Percentiles rank a stretch among this genome's conserved stretches.
Conservation (phyloP, 2,329 filamentous ascomycete genomes). For the Calonectria ilicicola region DNA sequence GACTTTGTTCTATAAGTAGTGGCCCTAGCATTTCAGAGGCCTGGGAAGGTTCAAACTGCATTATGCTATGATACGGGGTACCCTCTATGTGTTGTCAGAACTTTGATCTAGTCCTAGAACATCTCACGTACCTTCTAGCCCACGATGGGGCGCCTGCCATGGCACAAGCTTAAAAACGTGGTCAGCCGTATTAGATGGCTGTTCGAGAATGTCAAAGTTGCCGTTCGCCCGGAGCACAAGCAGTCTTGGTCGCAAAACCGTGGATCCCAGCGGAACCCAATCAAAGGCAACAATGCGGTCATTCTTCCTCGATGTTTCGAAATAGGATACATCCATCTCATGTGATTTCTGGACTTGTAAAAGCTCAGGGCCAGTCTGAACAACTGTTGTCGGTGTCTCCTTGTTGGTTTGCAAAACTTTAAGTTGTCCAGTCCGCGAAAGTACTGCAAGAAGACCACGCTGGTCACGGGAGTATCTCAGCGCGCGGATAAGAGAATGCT, state of each 20-base stretch:
- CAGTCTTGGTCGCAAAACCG: constrained; percentile 67
- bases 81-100: constrained; percentile 54
- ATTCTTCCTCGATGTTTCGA: constrained; percentile 63
- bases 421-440: constrained; percentile 73
- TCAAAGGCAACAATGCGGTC: constrained; percentile 76
- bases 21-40: constrained; percentile 65
- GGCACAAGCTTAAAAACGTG: constrained; percentile 72
- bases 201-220: constrained; percentile 71
- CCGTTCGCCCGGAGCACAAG: constrained; percentile 71
- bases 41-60: constrained; percentile 69
- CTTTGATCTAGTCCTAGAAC: background rate
- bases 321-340: constrained; percentile 71
- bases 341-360: constrained; percentile 70
- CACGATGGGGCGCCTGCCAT: constrained; percentile 70
- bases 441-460: constrained; percentile 69
- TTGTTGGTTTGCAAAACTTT: constrained; percentile 70
- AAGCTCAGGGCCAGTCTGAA: constrained; percentile 66
- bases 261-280: constrained; percentile 71
- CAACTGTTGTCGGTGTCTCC: constrained; percentile 59
- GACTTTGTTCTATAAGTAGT: constrained; percentile 63
- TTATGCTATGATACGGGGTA: constrained; percentile 64
- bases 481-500: constrained; percentile 71
- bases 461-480: constrained; percentile 74
- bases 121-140: constrained; percentile 60
- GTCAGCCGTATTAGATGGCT: constrained; percentile 68